phyloP scores from a whole-genome alignment of 2,329 filamentous ascomycete species.

The Penicillium sp. region DNA sequence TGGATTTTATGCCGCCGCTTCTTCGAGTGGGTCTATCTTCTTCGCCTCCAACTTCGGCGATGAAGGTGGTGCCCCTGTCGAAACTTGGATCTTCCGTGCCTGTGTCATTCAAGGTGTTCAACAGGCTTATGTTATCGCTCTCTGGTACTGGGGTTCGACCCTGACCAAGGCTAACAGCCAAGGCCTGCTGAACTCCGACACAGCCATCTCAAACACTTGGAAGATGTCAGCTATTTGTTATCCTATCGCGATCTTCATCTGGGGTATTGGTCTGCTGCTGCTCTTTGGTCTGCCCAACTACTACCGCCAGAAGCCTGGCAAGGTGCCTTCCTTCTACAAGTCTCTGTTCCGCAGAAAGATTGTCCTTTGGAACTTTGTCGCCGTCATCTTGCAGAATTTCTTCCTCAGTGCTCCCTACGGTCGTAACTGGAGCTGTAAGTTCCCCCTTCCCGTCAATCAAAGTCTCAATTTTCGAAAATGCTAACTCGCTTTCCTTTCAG shows the following conservation, averaged over 20 bases:
- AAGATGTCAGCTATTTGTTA: constrained; percentile 55
- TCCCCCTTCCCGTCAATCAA: no score
- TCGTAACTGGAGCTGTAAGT: constrained; percentile 61
- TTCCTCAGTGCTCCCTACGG: constrained; percentile 66
- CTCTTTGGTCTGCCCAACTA: constrained; percentile 62
- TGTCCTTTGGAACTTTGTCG: constrained; percentile 65
- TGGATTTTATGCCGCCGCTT: constrained; percentile 60
- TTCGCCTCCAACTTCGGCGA: constrained; percentile 67
- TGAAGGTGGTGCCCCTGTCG: constrained; percentile 61
- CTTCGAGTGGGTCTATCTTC: constrained; percentile 62
- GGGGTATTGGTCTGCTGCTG: constrained; percentile 54
- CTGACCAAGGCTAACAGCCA: constrained; percentile 47
- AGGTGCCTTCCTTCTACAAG: constrained; percentile 64
- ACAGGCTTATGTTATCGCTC: constrained; percentile 61
- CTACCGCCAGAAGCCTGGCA: constrained; percentile 63
- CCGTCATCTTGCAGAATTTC: constrained; percentile 65
- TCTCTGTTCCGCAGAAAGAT: constrained; percentile 62
- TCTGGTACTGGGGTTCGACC: constrained; percentile 66
- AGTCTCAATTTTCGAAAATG: no score
- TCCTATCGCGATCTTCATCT: constrained; percentile 58
- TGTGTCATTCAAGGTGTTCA: constrained; percentile 66
- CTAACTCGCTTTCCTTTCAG: constrained; percentile 13
- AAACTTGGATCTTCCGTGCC: constrained; percentile 64
- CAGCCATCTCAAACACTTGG: constrained; percentile 42
- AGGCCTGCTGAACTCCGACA: constrained; percentile 39